Evolutionary conservation across 2,329 filamentous ascomycete species (phyloP), one percentile per base, ranked within the genome.

Genomic region (Pseudogymnoascus sp.): DNA sequence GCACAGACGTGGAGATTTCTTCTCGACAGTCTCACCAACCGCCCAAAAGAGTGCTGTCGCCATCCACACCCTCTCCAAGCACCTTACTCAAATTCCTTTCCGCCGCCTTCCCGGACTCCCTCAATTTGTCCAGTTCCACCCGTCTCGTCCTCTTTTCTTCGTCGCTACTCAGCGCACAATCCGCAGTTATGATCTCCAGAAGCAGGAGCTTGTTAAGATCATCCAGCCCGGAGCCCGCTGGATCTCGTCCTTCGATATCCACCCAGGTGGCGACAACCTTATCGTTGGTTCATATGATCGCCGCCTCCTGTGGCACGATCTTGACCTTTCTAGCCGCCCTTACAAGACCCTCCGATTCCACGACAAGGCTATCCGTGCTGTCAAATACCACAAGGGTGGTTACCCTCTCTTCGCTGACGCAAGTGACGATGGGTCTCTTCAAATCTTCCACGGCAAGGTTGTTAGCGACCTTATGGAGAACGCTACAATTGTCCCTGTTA

Each of bases 271-370:
- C 53, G 93, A 96, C 77, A 97, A 99, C 73, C 77, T 99, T 63
- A 90, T 97, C 64, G 91, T 97, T 9, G 92, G 93, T 49, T 95
- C 92, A 0, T 99, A 97, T 77, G 95, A 99, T 77, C 88, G 93
- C 68, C 87, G 93, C 56, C 82, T 99, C 2, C 82, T 99, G 34
- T 99, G 95, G 95, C 95, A 97, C 78, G 95, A 99, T 77, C 83
- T 97, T 62, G 95, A 99, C 69, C 85, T 99, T 37, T 95, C 91
- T 0, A 88, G 84, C 66, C 86, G 91, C 60, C 95, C 95, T 0
- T 97, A 96, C 81, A 97, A 97, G 81, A 97, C 93, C 1, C 87
- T 99, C 77, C 86, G 95, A 60, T 99, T 97, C 80, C 95, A 99
- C 78, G 79, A 85, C 65, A 90, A 96, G 76, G 95, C 95, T 53